A percentile compares a stretch with the other conserved stretches of the same genome.
Conservation (phyloP, 179 eudicot species). For the Beta lomatogona region DNA sequence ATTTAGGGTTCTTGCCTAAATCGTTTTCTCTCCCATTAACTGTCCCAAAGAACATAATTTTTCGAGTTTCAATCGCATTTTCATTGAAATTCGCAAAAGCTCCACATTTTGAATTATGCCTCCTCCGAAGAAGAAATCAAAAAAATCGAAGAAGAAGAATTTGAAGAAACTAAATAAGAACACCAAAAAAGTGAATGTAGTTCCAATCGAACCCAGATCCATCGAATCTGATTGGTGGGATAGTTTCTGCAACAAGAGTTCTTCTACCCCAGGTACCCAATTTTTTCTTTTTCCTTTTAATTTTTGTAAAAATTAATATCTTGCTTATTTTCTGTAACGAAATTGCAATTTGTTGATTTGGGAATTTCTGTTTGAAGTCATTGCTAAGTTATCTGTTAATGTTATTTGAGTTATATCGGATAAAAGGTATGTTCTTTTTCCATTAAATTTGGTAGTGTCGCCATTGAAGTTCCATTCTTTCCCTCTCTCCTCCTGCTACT, state of each 20-base stretch:
- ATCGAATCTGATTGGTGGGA: constrained; percentile 96
- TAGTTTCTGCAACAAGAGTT: constrained; percentile 65
- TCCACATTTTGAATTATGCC: constrained; percentile 7
- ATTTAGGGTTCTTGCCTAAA: not conserved
- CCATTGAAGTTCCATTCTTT: not conserved
- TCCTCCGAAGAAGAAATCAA: constrained; percentile 44
- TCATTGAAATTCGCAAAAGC: not conserved
- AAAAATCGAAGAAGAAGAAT: constrained; percentile 50
- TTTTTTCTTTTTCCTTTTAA: not conserved
- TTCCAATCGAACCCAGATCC: constrained; percentile 59
- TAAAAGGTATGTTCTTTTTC: not conserved
- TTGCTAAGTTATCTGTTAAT: not conserved
- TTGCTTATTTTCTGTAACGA: not conserved
- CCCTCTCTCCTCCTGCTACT: not conserved
- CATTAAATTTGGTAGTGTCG: not conserved
- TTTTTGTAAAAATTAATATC: not conserved
- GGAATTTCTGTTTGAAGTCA: constrained; percentile 10
- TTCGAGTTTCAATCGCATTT: not conserved
- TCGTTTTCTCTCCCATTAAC: not conserved
- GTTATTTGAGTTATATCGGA: not conserved
- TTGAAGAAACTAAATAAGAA: constrained; percentile 51
- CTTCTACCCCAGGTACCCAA: constrained; percentile 53
- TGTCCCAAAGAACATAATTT: not conserved
- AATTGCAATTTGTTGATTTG: constrained; percentile 18
- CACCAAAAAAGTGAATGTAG: constrained; percentile 39